Conservation (phyloP, 768 basidiomycete species). For the Xerocomellus amylosporus region DNA sequence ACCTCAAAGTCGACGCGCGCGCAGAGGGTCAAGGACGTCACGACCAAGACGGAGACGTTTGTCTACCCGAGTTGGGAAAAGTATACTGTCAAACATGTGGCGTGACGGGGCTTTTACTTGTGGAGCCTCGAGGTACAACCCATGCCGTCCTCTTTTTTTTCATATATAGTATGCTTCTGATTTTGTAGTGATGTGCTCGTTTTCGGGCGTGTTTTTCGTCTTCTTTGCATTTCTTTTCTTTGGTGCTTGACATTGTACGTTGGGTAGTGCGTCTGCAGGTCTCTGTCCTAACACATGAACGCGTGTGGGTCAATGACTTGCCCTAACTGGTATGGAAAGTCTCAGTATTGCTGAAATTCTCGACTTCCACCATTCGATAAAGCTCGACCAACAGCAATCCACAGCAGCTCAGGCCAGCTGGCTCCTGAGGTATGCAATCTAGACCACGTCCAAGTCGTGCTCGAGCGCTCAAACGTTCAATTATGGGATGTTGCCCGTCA, state of each 20-base stretch:
- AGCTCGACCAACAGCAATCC: too few relatives aligned
- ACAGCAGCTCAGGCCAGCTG: too few relatives aligned
- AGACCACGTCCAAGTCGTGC: too few relatives aligned
- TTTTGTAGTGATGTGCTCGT: not conserved
- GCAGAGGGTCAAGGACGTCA: slow-evolving; percentile 28
- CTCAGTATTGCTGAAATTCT: too few relatives aligned
- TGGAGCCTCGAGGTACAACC: not conserved
- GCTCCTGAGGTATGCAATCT: too few relatives aligned
- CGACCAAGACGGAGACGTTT: slow-evolving; percentile 43
- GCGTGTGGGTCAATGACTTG: not conserved
- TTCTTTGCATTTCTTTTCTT: not conserved
- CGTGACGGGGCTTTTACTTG: not conserved
- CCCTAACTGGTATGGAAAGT: too few relatives aligned
- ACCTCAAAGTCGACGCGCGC: slow-evolving; percentile 30
- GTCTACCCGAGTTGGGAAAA: slow-evolving; percentile 65
- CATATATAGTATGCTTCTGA: not conserved
- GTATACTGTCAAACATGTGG: slow-evolving; percentile 48
- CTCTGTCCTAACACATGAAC: not conserved
- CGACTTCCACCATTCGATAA: too few relatives aligned
- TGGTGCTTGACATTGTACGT: slow-evolving; percentile 1
- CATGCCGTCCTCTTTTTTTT: not conserved
- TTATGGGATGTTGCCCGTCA: too few relatives aligned
- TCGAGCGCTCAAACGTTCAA: too few relatives aligned
- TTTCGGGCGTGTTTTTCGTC: not conserved
- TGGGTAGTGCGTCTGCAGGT: not conserved